A percentile compares a stretch with the other conserved stretches of the same genome.
These are phyloP conservation scores for Tetrahymena malaccensis DNA, from an alignment of 73 alveolate genomes.

Conservation along the genomic window DNA sequence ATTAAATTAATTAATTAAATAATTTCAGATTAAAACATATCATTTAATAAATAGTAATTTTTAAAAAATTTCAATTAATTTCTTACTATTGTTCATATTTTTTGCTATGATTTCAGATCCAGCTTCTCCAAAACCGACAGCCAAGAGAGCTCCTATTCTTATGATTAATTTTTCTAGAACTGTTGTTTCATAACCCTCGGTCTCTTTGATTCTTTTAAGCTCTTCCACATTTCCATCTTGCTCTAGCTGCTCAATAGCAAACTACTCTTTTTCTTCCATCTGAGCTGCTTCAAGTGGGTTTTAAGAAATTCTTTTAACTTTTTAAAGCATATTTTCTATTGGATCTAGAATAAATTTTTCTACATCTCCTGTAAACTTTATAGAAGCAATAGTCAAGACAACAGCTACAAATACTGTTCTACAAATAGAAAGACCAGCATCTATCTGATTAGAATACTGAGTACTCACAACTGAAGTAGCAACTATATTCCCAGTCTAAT, in stretches of 20 bases:
- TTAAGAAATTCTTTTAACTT: constrained; percentile 83
- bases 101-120: constrained; percentile 76
- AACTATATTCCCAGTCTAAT: background rate
- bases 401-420: constrained; percentile 85
- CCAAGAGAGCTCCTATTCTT: constrained; percentile 66
- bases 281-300: constrained; percentile 92
- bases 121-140: constrained; percentile 84
- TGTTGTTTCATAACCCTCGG: constrained; percentile 36
- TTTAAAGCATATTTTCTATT: constrained; percentile 88
- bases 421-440: constrained; percentile 67
- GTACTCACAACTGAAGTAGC: background rate
- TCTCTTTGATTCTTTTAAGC: constrained; percentile 12
- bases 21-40: too few species aligned
- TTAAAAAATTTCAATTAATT: too few species aligned
- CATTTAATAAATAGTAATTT: too few species aligned
- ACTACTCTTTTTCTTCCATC: constrained; percentile 72
- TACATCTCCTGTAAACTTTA: constrained; percentile 80
- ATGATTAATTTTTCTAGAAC: constrained; percentile 49
- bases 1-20: too few species aligned
- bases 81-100: constrained; percentile 37
- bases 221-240: constrained; percentile 15
- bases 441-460: background rate
- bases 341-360: constrained; percentile 80
- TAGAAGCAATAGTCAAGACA: constrained; percentile 76
- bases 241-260: constrained; percentile 15